Percentiles rank a stretch among this genome's conserved stretches.
Conservation (phyloP, 2,329 filamentous ascomycete species). For the Sphaerostilbella broomeana region DNA sequence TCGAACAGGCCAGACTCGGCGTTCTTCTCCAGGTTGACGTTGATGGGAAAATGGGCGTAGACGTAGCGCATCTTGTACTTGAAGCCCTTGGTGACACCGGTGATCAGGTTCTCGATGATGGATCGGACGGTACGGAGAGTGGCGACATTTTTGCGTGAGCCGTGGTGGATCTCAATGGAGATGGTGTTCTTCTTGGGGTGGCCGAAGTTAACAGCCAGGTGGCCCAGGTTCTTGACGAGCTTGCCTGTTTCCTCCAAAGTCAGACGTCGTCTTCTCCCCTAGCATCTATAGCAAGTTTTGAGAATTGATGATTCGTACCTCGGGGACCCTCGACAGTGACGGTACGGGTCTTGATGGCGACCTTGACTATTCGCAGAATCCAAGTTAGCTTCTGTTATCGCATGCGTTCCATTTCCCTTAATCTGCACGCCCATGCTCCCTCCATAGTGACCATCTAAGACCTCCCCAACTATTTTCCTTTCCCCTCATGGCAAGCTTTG, state of each 20-base stretch:
- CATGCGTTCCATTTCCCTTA: too few species aligned
- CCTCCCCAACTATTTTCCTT: neutral
- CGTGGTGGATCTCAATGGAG: conserved; percentile 98
- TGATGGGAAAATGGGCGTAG: conserved; percentile 99
- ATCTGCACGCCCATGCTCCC: too few species aligned
- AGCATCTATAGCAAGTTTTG: too few species aligned
- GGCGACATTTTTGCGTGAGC: conserved; percentile 94
- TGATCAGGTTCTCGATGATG: conserved; percentile 97
- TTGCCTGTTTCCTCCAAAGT: conserved; percentile 55
- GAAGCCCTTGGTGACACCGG: conserved; percentile 97
- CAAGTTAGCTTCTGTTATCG: conserved; percentile 19
- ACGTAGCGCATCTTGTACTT: conserved; percentile 99
- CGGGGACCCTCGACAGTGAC: conserved; percentile 96
- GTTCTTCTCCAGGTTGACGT: conserved; percentile 99
- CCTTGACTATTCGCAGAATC: conserved; percentile 66
- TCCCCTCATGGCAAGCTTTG: neutral
- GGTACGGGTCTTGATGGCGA: conserved; percentile 92
- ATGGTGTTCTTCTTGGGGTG: conserved; percentile 79
- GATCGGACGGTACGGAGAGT: conserved; percentile 97
- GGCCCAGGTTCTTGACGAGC: conserved; percentile 92
- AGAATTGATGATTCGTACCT: conserved; percentile 50
- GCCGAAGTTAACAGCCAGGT: conserved; percentile 94
- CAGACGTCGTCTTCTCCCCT: conserved; percentile 8
- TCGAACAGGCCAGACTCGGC: conserved; percentile 77
- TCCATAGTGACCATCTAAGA: conserved; percentile 6